phyloP scores from a whole-genome alignment of 768 basidiomycete genomes.

The Leccinum rimulosum region DNA sequence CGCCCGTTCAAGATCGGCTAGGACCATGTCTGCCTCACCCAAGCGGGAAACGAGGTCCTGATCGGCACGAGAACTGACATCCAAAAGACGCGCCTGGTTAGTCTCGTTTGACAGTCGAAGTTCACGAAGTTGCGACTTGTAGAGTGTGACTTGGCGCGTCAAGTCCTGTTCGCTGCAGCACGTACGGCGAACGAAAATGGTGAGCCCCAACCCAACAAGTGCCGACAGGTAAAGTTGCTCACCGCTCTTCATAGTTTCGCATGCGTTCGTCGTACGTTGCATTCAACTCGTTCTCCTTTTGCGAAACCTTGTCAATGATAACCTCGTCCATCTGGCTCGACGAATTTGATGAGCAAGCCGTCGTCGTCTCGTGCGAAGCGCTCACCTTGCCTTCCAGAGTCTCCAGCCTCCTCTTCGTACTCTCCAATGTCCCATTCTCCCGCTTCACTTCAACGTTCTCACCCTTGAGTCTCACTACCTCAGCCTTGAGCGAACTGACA shows the following conservation, averaged over 20 bases:
- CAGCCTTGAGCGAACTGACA: slow-evolving; percentile 58
- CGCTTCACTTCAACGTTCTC: slow-evolving; percentile 83
- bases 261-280: slow-evolving; percentile 96
- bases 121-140: slow-evolving; percentile 86
- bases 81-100: slow-evolving; percentile 87
- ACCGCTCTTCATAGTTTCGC: slow-evolving; percentile 96
- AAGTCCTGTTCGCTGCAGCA: slow-evolving; percentile 81
- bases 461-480: slow-evolving; percentile 68
- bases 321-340: slow-evolving; percentile 87
- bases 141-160: slow-evolving; percentile 85
- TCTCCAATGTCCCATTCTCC: slow-evolving; percentile 64
- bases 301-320: slow-evolving; percentile 82
- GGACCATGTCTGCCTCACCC: slow-evolving; percentile 92
- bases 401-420: slow-evolving; percentile 73
- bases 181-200: not conserved
- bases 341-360: not conserved
- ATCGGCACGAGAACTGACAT: slow-evolving; percentile 91
- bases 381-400: slow-evolving; percentile 80
- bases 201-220: not conserved
- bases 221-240: slow-evolving; percentile 17
- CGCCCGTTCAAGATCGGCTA: slow-evolving; percentile 91
- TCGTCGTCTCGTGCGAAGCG: not conserved
- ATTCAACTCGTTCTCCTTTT: slow-evolving; percentile 95
- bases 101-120: slow-evolving; percentile 89
- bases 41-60: slow-evolving; percentile 89